Percentiles rank a stretch among this genome's conserved stretches.
These are phyloP conservation scores for Penicillium sp. DNA, from an alignment of 2,329 filamentous ascomycete genomes.

Conservation along the genomic window DNA sequence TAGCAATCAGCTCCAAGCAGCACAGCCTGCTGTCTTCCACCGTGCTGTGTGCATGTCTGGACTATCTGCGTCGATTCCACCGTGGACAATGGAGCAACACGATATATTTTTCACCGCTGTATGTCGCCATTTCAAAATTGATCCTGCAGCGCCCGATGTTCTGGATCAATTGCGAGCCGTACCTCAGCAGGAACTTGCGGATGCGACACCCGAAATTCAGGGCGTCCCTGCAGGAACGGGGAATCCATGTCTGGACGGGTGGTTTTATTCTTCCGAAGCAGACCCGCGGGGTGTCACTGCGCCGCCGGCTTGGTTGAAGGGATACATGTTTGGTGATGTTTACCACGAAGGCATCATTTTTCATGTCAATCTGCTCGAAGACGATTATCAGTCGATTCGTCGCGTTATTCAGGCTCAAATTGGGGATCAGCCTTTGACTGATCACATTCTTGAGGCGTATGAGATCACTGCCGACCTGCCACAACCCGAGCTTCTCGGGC, in stretches of 20 bases:
- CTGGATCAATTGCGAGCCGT: constrained; percentile 22
- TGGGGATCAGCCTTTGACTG: constrained; percentile 10
- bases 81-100: constrained; percentile 28
- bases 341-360: constrained; percentile 33
- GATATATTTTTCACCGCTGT: constrained; percentile 21
- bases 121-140: constrained; percentile 25
- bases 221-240: constrained; percentile 26
- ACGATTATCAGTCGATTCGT: constrained; percentile 19
- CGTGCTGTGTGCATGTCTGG: constrained; percentile 31
- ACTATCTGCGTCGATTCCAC: constrained; percentile 21
- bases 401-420: constrained; percentile 13
- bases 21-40: constrained; percentile 22
- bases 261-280: constrained; percentile 21
- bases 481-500: constrained; percentile 10
- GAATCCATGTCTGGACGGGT: constrained; percentile 29
- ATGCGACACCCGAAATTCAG: constrained; percentile 26
- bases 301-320: constrained; percentile 25
- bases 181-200: constrained; percentile 26
- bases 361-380: constrained; percentile 25
- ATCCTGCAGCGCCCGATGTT: constrained; percentile 11
- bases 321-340: constrained; percentile 27
- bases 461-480: constrained; percentile 15
- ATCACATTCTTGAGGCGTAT: constrained; percentile 24
- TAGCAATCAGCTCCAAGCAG: constrained; percentile 25
- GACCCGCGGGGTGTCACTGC: constrained; percentile 15